Conservation (phyloP, 129 eudicot species). For the Daucus carota region DH1_v3.0 NC_030381.2:46496501-46497000, state of each 20-base stretch:
- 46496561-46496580: neutral
- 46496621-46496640: neutral
- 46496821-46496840: neutral
- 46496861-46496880: neutral
- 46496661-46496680: neutral
- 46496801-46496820: neutral
- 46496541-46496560: neutral
- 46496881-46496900: neutral
- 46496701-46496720: neutral
- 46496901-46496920: constrained; percentile 5
- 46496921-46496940: constrained; percentile 2
- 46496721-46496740: neutral
- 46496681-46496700: constrained; percentile 1
- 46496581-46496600: neutral
- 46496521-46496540: neutral
- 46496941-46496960: neutral
- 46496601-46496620: neutral
- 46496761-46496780: neutral
- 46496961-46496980: neutral
- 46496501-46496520: neutral
- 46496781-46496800: neutral
- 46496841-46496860: neutral
- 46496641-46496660: neutral
- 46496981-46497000: neutral
- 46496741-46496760: neutral